These are phyloP conservation scores for Nicotiana sylvestris DNA, from an alignment of 257 asterid genomes.

Conservation along the genomic window DNA sequence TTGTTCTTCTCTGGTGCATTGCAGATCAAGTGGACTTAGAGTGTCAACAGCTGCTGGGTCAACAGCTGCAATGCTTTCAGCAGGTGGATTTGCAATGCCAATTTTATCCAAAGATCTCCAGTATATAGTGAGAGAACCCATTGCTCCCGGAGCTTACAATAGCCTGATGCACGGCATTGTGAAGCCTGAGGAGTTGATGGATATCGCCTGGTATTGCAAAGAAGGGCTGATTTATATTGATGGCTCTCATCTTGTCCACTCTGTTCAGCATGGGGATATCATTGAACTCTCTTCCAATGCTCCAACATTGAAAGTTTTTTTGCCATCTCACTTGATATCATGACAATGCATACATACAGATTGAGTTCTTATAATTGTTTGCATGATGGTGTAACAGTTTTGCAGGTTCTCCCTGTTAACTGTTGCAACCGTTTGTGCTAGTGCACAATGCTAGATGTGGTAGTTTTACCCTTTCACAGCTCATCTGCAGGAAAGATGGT, in stretches of 20 bases:
- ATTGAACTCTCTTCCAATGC: conserved; percentile 66
- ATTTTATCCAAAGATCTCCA: conserved; percentile 79
- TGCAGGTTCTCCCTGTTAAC: not conserved
- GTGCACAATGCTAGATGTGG: not conserved
- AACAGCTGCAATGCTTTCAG: conserved; percentile 90
- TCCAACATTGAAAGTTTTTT: conserved; percentile 59
- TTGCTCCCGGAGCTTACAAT: conserved; percentile 38
- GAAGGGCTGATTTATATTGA: conserved; percentile 65
- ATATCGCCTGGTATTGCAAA: conserved; percentile 62
- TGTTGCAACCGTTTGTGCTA: not conserved
- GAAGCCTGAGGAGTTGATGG: conserved; percentile 52
- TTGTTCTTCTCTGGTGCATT: conserved; percentile 46
- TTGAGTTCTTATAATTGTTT: not conserved
- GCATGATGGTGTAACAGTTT: not conserved
- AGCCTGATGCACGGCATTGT: conserved; percentile 46
- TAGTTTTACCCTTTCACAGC: not conserved
- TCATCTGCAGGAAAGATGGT: not conserved
- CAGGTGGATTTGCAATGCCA: conserved; percentile 78
- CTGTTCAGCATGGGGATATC: conserved; percentile 66
- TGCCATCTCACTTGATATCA: conserved; percentile 44
- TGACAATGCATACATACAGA: not conserved
- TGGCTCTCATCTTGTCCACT: conserved; percentile 68
- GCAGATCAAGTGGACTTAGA: conserved; percentile 91
- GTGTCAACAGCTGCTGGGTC: conserved; percentile 95
- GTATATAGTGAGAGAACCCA: conserved; percentile 88